Percentiles rank a stretch among this genome's conserved stretches.
Conservation (phyloP, 23 red algal genomes). For the Porphyridium purpureum region DNA sequence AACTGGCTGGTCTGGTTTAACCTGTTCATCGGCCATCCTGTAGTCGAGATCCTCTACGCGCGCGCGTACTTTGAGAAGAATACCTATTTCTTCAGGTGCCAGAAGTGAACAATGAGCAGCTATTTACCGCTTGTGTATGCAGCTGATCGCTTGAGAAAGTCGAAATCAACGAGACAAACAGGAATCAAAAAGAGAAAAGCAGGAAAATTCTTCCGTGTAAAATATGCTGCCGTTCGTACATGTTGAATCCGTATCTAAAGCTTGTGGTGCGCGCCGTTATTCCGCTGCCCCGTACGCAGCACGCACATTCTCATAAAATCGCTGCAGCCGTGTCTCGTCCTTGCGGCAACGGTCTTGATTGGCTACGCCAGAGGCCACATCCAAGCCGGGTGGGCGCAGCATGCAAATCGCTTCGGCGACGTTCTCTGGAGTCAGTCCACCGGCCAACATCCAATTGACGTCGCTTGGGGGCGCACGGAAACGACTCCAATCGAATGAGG, state of each 20-base stretch:
- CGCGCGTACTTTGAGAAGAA: slow-evolving; percentile 44
- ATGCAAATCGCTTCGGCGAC: slow-evolving; percentile 24
- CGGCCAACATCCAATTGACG: slow-evolving; percentile 38
- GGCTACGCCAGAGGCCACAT: slow-evolving; percentile 57
- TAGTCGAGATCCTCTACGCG: slow-evolving; percentile 52
- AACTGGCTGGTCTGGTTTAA: slow-evolving; percentile 82
- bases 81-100: too few relatives aligned
- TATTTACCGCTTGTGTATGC: too few relatives aligned
- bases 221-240: too few relatives aligned
- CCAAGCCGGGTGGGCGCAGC: slow-evolving; percentile 28
- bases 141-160: too few relatives aligned
- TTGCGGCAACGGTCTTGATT: slow-evolving; percentile 17
- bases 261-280: too few relatives aligned
- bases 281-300: too few relatives aligned
- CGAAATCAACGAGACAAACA: too few relatives aligned
- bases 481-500: slow-evolving; percentile 36
- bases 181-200: too few relatives aligned
- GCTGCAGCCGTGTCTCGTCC: slow-evolving; percentile 14
- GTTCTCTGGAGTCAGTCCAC: slow-evolving; percentile 47
- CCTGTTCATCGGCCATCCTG: slow-evolving; percentile 68
- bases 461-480: slow-evolving; percentile 20
- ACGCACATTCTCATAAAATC: slow-evolving; percentile 7
- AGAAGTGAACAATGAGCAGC: too few relatives aligned
- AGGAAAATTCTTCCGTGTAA: too few relatives aligned
- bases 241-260: too few relatives aligned